These are phyloP conservation scores for Hyphodiscus hymeniophilus DNA, from an alignment of 495 filamentous ascomycete species.

Conservation along the genomic window DNA sequence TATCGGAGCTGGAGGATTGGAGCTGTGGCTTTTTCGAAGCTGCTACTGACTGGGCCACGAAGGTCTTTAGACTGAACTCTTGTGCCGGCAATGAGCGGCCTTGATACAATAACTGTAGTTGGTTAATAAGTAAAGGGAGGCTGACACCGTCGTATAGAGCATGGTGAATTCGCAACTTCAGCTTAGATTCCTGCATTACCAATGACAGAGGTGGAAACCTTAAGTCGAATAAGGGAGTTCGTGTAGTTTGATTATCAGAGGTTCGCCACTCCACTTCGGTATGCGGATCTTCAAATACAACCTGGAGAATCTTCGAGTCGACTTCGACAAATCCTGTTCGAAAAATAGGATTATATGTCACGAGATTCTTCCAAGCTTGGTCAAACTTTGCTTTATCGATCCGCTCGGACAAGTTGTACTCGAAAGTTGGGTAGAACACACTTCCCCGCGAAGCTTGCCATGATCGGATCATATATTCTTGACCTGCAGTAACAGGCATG, in stretches of 20 bases:
- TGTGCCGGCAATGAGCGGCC: neutral
- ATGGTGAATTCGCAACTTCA: constrained; percentile 44
- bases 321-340: constrained; percentile 33
- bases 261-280: constrained; percentile 11
- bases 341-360: constrained; percentile 41
- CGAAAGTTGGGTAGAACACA: constrained; percentile 50
- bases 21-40: neutral
- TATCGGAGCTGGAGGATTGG: neutral
- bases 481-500: constrained; percentile 49
- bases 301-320: constrained; percentile 20
- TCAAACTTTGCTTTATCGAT: constrained; percentile 30
- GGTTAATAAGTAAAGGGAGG: constrained; percentile 37
- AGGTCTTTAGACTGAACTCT: constrained; percentile 8
- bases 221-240: constrained; percentile 12
- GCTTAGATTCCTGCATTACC: constrained; percentile 14
- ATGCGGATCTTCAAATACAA: constrained; percentile 26
- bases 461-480: constrained; percentile 48
- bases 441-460: constrained; percentile 47
- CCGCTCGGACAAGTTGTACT: constrained; percentile 30
- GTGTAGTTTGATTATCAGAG: neutral
- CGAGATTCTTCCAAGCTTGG: constrained; percentile 45
- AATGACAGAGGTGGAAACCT: constrained; percentile 17
- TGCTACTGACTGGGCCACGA: constrained; percentile 15
- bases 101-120: constrained; percentile 34
- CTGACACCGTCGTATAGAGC: constrained; percentile 52